Percentiles rank a stretch among this genome's conserved stretches.
These are phyloP conservation scores for Rhodotorula babjevae DNA, from an alignment of 768 basidiomycete genomes.

Conservation along the genomic window DNA sequence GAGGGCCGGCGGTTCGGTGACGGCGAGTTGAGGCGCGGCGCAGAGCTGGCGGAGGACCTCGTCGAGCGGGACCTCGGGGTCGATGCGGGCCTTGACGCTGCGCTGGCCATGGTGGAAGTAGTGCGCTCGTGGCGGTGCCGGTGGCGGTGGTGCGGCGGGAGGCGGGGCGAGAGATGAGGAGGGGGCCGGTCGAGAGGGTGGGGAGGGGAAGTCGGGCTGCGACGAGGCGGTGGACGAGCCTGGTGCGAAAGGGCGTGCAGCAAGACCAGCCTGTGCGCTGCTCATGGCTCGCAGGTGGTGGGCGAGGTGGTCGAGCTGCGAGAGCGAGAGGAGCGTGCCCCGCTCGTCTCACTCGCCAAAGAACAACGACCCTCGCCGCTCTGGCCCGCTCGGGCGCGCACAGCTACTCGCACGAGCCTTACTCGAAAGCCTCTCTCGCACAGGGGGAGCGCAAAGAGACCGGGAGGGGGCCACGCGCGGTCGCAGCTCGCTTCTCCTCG, in stretches of 20 bases:
- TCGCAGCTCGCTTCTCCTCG: no score
- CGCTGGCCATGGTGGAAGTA: constrained; percentile 14
- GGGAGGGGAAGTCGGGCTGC: constrained; percentile 48
- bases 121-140: constrained; percentile 55
- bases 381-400: no score
- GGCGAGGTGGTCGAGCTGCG: no score
- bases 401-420: no score
- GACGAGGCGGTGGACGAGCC: constrained; percentile 65
- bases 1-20: constrained; percentile 65
- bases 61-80: constrained; percentile 22
- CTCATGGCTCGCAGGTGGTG: no score
- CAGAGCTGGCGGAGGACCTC: constrained; percentile 35
- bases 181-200: constrained; percentile 84
- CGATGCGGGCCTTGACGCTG: constrained; percentile 31
- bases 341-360: no score
- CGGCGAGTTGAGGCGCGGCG: constrained; percentile 53
- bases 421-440: no score
- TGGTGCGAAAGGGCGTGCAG: constrained; percentile 59
- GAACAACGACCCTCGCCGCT: no score
- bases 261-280: no score
- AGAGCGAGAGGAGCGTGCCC: no score
- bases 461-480: no score
- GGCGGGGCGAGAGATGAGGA: constrained; percentile 66
- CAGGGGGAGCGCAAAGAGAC: no score
- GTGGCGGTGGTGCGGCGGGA: constrained; percentile 72